phyloP scores from a whole-genome alignment of 495 filamentous ascomycete genomes.

The Neurospora africana region DNA sequence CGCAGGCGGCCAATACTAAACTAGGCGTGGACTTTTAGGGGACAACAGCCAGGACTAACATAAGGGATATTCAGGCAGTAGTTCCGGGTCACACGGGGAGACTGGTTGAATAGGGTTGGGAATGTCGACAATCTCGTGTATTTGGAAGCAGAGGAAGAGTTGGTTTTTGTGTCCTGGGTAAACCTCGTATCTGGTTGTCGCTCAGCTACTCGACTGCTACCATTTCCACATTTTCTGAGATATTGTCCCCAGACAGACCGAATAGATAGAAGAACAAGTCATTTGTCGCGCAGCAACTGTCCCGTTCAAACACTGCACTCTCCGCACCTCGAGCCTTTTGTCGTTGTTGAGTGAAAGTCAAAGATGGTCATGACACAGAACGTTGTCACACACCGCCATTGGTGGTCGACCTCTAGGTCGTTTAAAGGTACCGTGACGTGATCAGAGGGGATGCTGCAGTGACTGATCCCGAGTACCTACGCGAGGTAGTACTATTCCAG shows the following conservation, averaged over 20 bases:
- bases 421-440: background rate
- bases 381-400: background rate
- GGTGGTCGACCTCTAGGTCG: background rate
- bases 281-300: background rate
- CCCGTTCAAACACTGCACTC: background rate
- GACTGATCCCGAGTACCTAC: background rate
- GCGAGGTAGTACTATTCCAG: background rate
- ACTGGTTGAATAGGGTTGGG: background rate
- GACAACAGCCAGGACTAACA: background rate
- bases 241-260: background rate
- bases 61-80: background rate
- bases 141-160: background rate
- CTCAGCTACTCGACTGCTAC: background rate
- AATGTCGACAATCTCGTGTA: background rate
- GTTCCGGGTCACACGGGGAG: background rate
- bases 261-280: background rate
- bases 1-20: background rate
- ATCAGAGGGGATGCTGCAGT: background rate
- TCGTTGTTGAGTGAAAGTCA: background rate
- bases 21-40: background rate
- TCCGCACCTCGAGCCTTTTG: background rate
- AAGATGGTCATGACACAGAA: background rate
- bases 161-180: background rate
- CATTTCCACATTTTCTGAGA: background rate
- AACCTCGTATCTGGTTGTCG: background rate